phyloP scores from a whole-genome alignment of 2,329 filamentous ascomycete species.

The Sarocladium kiliense region DNA sequence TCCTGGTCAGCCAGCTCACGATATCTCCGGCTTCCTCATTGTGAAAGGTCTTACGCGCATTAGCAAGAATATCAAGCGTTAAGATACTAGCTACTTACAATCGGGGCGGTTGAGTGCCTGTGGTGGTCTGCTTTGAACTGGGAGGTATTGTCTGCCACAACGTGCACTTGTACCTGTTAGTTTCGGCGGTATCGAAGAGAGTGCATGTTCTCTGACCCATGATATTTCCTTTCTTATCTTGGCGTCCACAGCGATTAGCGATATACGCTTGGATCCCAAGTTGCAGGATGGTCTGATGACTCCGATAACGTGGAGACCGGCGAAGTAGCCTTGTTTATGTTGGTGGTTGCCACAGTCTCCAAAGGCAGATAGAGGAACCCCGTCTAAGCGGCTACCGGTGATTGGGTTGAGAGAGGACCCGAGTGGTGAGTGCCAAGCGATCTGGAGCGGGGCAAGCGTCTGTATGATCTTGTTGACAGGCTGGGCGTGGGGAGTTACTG shows the following conservation, averaged over 20 bases:
- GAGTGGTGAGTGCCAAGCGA: too few species aligned
- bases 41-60: constrained; percentile 55
- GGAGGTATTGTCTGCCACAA: constrained; percentile 50
- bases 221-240: constrained; percentile 61
- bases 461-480: too few species aligned
- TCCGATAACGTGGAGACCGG: too few species aligned
- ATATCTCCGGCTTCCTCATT: constrained; percentile 65
- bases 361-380: too few species aligned
- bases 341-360: too few species aligned
- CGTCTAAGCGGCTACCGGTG: too few species aligned
- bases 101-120: constrained; percentile 52
- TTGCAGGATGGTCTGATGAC: constrained; percentile 58
- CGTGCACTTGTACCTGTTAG: constrained; percentile 43
- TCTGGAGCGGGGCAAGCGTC: too few species aligned
- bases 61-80: constrained; percentile 14
- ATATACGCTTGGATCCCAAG: constrained; percentile 62
- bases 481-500: too few species aligned
- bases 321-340: too few species aligned
- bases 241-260: constrained; percentile 53
- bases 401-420: too few species aligned
- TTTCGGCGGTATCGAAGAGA: neutral
- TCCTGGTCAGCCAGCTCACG: constrained; percentile 59
- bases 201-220: constrained; percentile 36
- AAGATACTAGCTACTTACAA: constrained; percentile 34
- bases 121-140: constrained; percentile 46